These are phyloP conservation scores for Tuber aestivum DNA, from an alignment of 495 filamentous ascomycete species.

Conservation along the genomic window DNA sequence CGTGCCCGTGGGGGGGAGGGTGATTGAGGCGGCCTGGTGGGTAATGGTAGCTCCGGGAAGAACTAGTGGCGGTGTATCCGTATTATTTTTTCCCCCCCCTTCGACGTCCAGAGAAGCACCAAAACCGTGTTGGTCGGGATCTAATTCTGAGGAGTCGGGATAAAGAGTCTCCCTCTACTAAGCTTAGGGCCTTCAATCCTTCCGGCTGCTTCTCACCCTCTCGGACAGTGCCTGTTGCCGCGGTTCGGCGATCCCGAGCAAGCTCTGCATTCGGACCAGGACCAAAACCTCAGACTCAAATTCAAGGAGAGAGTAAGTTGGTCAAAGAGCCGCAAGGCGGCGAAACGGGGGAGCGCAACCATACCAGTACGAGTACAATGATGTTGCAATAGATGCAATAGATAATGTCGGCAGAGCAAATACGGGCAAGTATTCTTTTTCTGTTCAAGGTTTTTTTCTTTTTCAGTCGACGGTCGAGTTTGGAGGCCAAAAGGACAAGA, in stretches of 20 bases:
- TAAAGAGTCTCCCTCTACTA: constrained; percentile 19
- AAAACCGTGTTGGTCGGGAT: constrained; percentile 30
- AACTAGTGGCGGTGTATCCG: background rate
- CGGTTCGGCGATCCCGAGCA: background rate
- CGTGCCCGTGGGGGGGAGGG: constrained; percentile 24
- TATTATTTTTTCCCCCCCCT: background rate
- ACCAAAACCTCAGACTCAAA: background rate
- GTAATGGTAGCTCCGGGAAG: background rate
- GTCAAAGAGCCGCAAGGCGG: constrained; percentile 1
- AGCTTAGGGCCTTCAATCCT: constrained; percentile 8
- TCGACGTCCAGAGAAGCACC: background rate
- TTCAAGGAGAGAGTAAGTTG: background rate
- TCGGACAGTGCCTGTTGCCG: background rate
- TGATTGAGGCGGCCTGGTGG: constrained; percentile 9
- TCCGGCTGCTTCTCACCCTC: background rate
- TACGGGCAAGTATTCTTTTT: constrained; percentile 24
- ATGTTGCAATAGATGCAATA: background rate
- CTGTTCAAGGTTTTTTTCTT: constrained; percentile 14
- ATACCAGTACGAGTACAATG: background rate
- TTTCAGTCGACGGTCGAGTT: constrained; percentile 20
- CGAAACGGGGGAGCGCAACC: background rate
- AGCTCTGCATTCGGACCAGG: background rate
- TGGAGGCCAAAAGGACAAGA: constrained; percentile 11
- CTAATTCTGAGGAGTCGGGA: constrained; percentile 21
- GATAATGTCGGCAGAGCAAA: background rate